phyloP scores from a whole-genome alignment of 768 basidiomycete genomes.

The Polyporus arcularius region DNA sequence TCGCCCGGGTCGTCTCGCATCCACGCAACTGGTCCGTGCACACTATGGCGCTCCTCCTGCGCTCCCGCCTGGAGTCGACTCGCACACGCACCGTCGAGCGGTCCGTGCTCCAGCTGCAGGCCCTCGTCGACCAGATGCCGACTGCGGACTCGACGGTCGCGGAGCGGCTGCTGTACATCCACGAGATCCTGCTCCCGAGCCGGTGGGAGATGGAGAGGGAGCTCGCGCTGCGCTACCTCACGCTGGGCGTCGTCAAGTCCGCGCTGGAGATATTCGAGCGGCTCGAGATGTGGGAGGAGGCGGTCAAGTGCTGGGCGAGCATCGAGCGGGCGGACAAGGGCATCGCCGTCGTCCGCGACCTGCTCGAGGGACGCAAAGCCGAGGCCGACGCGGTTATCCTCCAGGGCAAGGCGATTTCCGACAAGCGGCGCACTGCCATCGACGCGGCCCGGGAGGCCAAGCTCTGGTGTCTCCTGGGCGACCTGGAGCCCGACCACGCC shows the following conservation, averaged over 20 bases:
- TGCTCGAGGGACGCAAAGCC: slow-evolving; percentile 81
- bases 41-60: slow-evolving; percentile 93
- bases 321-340: slow-evolving; percentile 82
- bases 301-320: slow-evolving; percentile 82
- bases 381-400: slow-evolving; percentile 75
- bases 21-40: slow-evolving; percentile 95
- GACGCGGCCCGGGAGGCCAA: slow-evolving; percentile 83
- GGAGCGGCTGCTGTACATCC: slow-evolving; percentile 80
- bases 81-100: slow-evolving; percentile 94
- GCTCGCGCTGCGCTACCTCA: slow-evolving; percentile 79
- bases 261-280: slow-evolving; percentile 93
- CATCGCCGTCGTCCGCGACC: slow-evolving; percentile 76
- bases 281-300: slow-evolving; percentile 99
- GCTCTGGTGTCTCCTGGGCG: slow-evolving; percentile 93
- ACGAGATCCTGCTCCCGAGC: slow-evolving; percentile 80
- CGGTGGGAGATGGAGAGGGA: slow-evolving; percentile 95
- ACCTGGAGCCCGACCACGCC: slow-evolving; percentile 76
- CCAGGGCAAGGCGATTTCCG: slow-evolving; percentile 54
- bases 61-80: slow-evolving; percentile 85
- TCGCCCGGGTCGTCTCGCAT: slow-evolving; percentile 85
- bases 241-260: slow-evolving; percentile 84
- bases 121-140: slow-evolving; percentile 96
- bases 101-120: slow-evolving; percentile 89
- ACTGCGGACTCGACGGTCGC: slow-evolving; percentile 72
- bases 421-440: slow-evolving; percentile 42